phyloP scores from a whole-genome alignment of 2,329 filamentous ascomycete genomes.

The Ophiostoma angusticollis region DNA sequence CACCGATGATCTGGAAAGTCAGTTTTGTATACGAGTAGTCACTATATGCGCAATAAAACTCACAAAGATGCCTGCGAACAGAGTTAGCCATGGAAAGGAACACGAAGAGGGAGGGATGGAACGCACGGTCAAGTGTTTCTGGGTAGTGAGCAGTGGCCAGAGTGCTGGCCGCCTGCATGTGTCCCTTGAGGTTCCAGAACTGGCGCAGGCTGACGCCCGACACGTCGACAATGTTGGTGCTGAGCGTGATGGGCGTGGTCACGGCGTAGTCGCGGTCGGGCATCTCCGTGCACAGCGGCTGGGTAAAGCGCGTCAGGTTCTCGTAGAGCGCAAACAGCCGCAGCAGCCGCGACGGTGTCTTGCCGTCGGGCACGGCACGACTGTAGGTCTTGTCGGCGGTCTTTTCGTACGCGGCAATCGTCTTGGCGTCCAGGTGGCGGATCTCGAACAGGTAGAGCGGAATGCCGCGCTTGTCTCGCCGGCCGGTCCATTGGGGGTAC shows the following conservation, averaged over 20 bases:
- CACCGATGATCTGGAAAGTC: slow-evolving; percentile 54
- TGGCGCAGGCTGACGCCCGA: slow-evolving; percentile 77
- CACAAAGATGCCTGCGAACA: slow-evolving; percentile 8
- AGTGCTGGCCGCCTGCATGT: slow-evolving; percentile 86
- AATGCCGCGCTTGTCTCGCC: slow-evolving; percentile 72
- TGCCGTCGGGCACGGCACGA: slow-evolving; percentile 51
- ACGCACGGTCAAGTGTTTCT: slow-evolving; percentile 78
- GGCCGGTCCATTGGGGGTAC: slow-evolving; percentile 93
- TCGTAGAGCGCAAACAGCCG: slow-evolving; percentile 89
- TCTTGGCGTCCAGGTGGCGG: slow-evolving; percentile 68
- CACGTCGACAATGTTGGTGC: slow-evolving; percentile 92
- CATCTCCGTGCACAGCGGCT: slow-evolving; percentile 72
- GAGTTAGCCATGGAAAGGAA: background rate
- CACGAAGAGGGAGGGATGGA: slow-evolving; percentile 18
- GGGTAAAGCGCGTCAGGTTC: slow-evolving; percentile 74
- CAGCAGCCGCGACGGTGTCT: slow-evolving; percentile 61
- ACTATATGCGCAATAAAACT: background rate
- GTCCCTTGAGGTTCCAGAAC: slow-evolving; percentile 87
- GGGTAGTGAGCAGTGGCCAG: slow-evolving; percentile 90
- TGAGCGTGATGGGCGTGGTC: slow-evolving; percentile 73
- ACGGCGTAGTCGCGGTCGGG: slow-evolving; percentile 56
- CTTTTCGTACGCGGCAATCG: slow-evolving; percentile 67
- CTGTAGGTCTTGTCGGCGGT: slow-evolving; percentile 42
- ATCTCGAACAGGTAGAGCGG: slow-evolving; percentile 89
- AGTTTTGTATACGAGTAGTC: slow-evolving; percentile 2